Evolutionary conservation across 2,329 filamentous ascomycete species (phyloP).

Genomic region (Nemania sp.): DNA sequence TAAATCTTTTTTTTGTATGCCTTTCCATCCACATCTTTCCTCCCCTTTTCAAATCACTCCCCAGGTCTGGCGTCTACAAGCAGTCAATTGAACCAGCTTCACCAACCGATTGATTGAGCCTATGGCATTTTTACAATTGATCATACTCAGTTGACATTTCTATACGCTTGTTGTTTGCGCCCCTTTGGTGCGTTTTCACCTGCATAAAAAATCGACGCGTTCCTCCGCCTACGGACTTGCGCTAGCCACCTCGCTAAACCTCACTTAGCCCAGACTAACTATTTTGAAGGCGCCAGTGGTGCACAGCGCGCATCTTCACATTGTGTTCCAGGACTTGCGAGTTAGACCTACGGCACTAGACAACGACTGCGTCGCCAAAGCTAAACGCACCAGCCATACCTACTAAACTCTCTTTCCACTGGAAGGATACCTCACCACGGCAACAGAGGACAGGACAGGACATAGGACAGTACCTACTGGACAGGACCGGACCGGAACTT

Average conservation of each 20-base stretch:
- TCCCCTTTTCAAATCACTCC: conserved; percentile 36
- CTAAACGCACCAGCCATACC: conserved; percentile 10
- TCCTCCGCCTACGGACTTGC: conserved; percentile 41
- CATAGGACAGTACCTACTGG: too few relatives aligned
- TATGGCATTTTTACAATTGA: conserved; percentile 26
- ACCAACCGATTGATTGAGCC: conserved; percentile 15
- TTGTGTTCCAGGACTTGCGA: conserved; percentile 26
- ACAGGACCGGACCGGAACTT: too few relatives aligned
- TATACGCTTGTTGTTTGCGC: conserved; percentile 41
- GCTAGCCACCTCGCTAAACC: conserved; percentile 46
- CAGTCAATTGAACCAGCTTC: conserved; percentile 37
- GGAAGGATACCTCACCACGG: background rate
- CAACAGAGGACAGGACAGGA: conserved; percentile 12
- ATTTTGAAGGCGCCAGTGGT: conserved; percentile 39
- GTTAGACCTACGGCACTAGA: conserved; percentile 20
- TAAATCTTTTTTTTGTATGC: conserved; percentile 36
- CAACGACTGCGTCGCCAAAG: conserved; percentile 13
- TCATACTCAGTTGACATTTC: conserved; percentile 17
- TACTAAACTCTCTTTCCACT: background rate
- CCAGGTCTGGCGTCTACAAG: conserved; percentile 27
- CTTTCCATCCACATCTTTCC: conserved; percentile 35
- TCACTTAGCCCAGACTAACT: conserved; percentile 51
- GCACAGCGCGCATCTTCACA: conserved; percentile 26
- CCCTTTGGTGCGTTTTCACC: conserved; percentile 47
- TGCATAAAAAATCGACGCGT: conserved; percentile 50